Evolutionary conservation across 2,329 filamentous ascomycete genomes (phyloP), one percentile per base, ranked within the genome.

Genomic region (Penicillium hesseltinei): DNA sequence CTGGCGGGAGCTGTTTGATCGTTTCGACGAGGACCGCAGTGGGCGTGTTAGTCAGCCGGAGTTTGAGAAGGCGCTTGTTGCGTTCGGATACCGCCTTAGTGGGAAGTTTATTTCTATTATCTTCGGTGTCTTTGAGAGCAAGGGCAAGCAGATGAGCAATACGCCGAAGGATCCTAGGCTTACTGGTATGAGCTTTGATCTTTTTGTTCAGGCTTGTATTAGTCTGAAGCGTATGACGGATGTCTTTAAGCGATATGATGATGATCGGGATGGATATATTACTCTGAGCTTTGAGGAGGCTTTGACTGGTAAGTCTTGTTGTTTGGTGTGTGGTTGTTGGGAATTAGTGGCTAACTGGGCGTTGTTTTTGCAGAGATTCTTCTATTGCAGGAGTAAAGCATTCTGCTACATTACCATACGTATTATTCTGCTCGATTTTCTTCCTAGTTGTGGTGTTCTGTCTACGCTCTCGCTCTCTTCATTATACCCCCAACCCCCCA

Each of bases 171-270:
- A 60, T 17, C 61, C 66, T 25, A 62, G 52, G 31, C 67, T 71
- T 53, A 82, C 85, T 70, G 87, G 88, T 38, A 91, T 92, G 84
- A 90, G 88, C 77, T 99, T 99, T 71, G 94, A 99, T 78, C 77
- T 99, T 51, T 99, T 99, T 70, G 94, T 99, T 60, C 94, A 99
- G 81, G 91, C 91, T 51, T 97, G 94, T 75, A 97, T 99, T 72
- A 92, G 87, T 67, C 81, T 99, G 69, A 97, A 97, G 84, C 85
- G 94, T 67, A 97, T 99, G 93, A 99, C 94, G 59, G 94, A 99
- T 75, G 92, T 96, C 29, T 99, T 99, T 75, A 99, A 99, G 82
- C 93, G 92, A 77, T 99, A 97, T 74, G 94, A 99, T 67, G 90
- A 96, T 69, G 94, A 99, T 75, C 85, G 94, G 42, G 94, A 97